phyloP scores from a whole-genome alignment of 208 protist species.

The Crithidia fasciculata region DNA sequence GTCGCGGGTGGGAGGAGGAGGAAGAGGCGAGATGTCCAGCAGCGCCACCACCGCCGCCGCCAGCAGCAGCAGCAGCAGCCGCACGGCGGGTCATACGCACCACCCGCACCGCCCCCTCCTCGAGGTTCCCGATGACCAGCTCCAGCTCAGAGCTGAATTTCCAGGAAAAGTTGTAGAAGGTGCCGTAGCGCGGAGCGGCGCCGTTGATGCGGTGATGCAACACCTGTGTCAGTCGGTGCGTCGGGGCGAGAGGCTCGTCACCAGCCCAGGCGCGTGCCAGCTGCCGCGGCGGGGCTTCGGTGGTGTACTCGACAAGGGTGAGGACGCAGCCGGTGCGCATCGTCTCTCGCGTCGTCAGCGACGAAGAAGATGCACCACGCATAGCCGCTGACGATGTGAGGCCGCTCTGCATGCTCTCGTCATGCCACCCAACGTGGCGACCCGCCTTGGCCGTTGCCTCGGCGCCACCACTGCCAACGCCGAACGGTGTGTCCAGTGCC shows the following conservation, averaged over 20 bases:
- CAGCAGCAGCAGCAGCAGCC: neutral
- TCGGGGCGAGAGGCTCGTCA: slow-evolving; percentile 10
- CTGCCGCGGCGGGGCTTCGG: slow-evolving; percentile 23
- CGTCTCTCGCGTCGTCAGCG: neutral
- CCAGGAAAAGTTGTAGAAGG: slow-evolving; percentile 76
- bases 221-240: slow-evolving; percentile 37
- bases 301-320: slow-evolving; percentile 31
- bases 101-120: slow-evolving; percentile 64
- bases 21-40: too few species aligned
- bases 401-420: neutral
- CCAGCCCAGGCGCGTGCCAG: slow-evolving; percentile 27
- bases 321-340: slow-evolving; percentile 30
- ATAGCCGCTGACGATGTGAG: neutral
- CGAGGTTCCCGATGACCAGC: slow-evolving; percentile 67
- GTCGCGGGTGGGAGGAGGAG: too few species aligned
- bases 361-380: neutral
- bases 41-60: neutral
- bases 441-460: neutral
- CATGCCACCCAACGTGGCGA: slow-evolving; percentile 35
- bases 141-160: slow-evolving; percentile 81
- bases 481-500: neutral
- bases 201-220: slow-evolving; percentile 35
- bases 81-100: slow-evolving; percentile 39
- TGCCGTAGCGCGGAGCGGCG: slow-evolving; percentile 33
- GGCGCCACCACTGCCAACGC: neutral